Evolutionary conservation across 73 alveolate genomes (phyloP).

Genomic region (Paramecium caudatum): DNA sequence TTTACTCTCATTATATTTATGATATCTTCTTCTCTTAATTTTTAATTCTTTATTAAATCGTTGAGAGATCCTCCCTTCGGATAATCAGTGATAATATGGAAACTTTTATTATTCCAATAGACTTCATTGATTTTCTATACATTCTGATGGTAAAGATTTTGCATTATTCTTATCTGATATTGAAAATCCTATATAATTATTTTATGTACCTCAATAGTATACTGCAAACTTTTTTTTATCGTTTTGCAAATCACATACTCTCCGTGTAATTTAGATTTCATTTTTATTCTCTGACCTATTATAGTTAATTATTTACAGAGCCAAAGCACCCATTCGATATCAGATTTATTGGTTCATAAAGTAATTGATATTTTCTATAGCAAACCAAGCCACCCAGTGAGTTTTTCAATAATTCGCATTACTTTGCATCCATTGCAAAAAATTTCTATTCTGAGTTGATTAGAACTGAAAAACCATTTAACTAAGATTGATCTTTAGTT

Average conservation of each 20-base stretch:
- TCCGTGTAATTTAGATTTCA: neutral
- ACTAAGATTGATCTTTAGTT: neutral
- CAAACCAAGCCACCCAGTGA: neutral
- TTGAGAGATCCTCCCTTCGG: conserved; percentile 17
- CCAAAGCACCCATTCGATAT: neutral
- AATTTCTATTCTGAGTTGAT: neutral
- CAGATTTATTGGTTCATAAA: neutral
- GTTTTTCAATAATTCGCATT: neutral
- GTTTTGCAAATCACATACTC: neutral
- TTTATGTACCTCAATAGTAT: neutral
- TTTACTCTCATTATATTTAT: neutral
- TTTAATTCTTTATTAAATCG: neutral
- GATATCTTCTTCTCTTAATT: neutral
- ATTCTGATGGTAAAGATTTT: neutral
- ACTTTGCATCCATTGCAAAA: neutral
- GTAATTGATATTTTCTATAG: neutral
- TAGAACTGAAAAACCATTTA: neutral
- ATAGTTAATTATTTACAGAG: neutral
- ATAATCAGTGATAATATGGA: neutral
- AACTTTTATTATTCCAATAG: neutral
- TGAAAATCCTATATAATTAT: neutral
- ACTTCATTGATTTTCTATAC: neutral
- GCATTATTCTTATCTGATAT: neutral
- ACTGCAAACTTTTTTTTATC: neutral
- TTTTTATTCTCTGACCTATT: neutral